Evolutionary conservation across 805 yeast genomes (phyloP).

Genomic region (Sporopachydermia lactativora): DNA sequence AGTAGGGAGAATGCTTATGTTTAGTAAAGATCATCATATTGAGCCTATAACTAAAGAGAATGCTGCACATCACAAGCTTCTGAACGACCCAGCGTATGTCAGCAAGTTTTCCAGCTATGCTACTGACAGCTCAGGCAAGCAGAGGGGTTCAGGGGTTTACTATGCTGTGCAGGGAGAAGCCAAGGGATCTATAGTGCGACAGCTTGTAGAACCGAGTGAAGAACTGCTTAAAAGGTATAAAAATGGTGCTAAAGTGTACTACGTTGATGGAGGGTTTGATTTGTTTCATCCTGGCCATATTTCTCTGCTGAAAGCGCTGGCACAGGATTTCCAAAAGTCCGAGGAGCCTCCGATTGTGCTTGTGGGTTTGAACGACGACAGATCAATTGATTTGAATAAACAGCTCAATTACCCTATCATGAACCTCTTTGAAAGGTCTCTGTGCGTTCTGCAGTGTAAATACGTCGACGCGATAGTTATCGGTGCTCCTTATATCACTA

Average conservation of each 20-base stretch:
- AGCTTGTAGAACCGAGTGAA: conserved; percentile 24
- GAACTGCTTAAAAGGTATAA: conserved; percentile 9
- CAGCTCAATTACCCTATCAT: conserved; percentile 69
- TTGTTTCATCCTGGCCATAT: conserved; percentile 91
- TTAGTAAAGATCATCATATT: conserved; percentile 45
- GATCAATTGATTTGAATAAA: conserved; percentile 35
- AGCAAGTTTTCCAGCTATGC: conserved; percentile 41
- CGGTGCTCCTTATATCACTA: conserved; percentile 48
- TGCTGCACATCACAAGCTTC: conserved; percentile 15
- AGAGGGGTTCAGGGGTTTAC: conserved; percentile 44
- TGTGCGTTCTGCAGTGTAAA: conserved; percentile 79
- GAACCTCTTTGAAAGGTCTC: conserved; percentile 73
- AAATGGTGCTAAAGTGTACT: conserved; percentile 22
- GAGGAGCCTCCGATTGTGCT: conserved; percentile 29
- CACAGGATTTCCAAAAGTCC: conserved; percentile 22
- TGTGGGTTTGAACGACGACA: conserved; percentile 57
- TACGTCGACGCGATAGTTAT: conserved; percentile 70
- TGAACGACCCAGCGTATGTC: conserved; percentile 21
- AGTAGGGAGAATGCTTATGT: conserved; percentile 72
- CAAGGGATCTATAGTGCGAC: conserved; percentile 3
- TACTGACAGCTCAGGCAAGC: conserved; percentile 44
- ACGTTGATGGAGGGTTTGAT: conserved; percentile 80
- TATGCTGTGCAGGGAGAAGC: conserved; percentile 10
- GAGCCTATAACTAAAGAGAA: conserved; percentile 18
- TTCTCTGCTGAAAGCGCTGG: conserved; percentile 43